phyloP scores from a whole-genome alignment of 192 early-diverging fungal genomes.

The Geranomyces variabilis region DNA sequence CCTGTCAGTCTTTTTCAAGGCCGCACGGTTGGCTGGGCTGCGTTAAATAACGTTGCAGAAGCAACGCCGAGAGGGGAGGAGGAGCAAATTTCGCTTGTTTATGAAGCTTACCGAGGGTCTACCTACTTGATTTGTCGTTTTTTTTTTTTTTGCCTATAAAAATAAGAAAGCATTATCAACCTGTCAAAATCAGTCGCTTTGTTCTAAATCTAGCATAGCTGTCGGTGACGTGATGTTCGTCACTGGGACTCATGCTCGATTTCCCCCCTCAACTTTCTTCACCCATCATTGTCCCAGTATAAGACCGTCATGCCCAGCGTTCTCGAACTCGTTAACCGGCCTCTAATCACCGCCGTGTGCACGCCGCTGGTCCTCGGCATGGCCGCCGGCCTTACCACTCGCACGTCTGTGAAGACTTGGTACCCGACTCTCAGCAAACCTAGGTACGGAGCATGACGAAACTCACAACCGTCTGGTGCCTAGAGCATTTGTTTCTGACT shows the following conservation, averaged over 20 bases:
- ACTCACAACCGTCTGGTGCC: neutral
- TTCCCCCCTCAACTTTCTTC: neutral
- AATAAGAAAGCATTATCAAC: neutral
- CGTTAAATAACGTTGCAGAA: constrained; percentile 15
- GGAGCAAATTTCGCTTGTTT: neutral
- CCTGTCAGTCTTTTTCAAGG: constrained; percentile 25
- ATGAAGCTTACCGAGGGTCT: neutral
- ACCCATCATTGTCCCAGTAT: too few species aligned
- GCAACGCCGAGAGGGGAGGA: neutral
- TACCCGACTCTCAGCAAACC: constrained; percentile 33
- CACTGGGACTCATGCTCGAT: neutral
- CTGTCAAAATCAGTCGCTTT: neutral
- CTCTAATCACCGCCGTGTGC: constrained; percentile 28
- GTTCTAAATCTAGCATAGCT: too few species aligned
- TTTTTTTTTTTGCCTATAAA: neutral
- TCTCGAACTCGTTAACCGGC: constrained; percentile 18
- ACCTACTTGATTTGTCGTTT: neutral
- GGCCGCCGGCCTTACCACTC: constrained; percentile 1
- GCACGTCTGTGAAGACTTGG: constrained; percentile 24
- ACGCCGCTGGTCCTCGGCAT: constrained; percentile 27
- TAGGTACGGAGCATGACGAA: neutral
- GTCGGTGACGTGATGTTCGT: too few species aligned
- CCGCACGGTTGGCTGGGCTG: constrained; percentile 21
- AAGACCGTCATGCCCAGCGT: constrained; percentile 20
- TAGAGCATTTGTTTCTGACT: neutral